Conservation (phyloP, 2,329 filamentous ascomycete species). For the Talaromyces islandicus region DNA sequence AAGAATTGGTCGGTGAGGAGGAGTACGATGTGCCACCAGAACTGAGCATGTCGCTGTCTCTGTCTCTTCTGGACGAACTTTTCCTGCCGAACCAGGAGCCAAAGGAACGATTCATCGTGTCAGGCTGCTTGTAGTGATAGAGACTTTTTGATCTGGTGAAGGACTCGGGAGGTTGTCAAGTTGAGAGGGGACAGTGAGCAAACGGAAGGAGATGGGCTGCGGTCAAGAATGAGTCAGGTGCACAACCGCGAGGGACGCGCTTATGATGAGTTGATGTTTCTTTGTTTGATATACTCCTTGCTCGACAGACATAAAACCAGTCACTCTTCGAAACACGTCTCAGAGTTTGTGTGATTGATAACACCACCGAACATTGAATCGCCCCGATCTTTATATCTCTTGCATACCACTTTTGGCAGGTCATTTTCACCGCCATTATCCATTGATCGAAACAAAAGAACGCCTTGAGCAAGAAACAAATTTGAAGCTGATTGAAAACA, state of each 20-base stretch:
- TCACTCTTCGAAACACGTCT: not conserved
- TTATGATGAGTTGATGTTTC: not conserved
- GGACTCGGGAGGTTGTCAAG: not conserved
- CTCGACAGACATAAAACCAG: not conserved
- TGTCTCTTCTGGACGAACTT: not conserved
- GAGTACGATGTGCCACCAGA: not conserved
- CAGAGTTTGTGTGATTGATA: not conserved
- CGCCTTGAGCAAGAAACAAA: not conserved
- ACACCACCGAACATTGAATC: not conserved
- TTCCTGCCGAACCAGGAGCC: not conserved
- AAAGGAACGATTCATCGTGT: not conserved
- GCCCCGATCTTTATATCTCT: not conserved
- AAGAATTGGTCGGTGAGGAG: not conserved
- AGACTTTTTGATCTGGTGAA: not conserved
- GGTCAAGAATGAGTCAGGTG: not conserved
- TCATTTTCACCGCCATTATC: not conserved
- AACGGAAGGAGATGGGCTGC: not conserved
- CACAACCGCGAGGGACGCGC: not conserved
- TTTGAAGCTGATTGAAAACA: not conserved
- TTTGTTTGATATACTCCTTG: not conserved
- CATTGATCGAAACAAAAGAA: not conserved
- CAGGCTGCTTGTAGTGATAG: not conserved
- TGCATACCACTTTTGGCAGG: not conserved
- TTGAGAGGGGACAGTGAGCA: not conserved
- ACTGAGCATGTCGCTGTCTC: not conserved